These are phyloP conservation scores for Pseudogymnoascus sp. DNA, from an alignment of 2,329 filamentous ascomycete species.

Conservation along the genomic window DNA sequence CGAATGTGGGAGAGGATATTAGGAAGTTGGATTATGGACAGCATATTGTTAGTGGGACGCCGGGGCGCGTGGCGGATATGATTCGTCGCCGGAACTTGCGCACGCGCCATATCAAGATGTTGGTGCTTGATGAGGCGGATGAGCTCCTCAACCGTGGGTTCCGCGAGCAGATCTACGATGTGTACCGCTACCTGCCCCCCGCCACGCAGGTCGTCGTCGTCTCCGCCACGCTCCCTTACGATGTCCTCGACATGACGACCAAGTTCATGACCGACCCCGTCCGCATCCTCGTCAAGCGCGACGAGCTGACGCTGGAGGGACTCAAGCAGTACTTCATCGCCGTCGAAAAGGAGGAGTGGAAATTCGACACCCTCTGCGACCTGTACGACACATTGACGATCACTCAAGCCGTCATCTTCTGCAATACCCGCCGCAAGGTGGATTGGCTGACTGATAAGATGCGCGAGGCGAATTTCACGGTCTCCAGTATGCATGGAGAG, in stretches of 20 bases:
- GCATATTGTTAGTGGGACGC: slow-evolving; percentile 94
- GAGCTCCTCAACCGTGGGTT: slow-evolving; percentile 87
- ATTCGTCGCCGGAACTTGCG: slow-evolving; percentile 65
- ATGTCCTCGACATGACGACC: slow-evolving; percentile 97
- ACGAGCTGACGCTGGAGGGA: slow-evolving; percentile 93
- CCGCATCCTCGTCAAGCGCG: slow-evolving; percentile 94
- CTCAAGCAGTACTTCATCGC: slow-evolving; percentile 99
- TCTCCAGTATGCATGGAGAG: slow-evolving; percentile 97
- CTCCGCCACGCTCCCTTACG: slow-evolving; percentile 91
- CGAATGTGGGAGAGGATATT: slow-evolving; percentile 96
- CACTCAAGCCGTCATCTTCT: slow-evolving; percentile 98
- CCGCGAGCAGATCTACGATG: slow-evolving; percentile 97
- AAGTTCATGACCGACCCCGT: slow-evolving; percentile 99
- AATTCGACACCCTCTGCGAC: slow-evolving; percentile 97
- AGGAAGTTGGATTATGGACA: slow-evolving; percentile 95
- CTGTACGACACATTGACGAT: slow-evolving; percentile 98
- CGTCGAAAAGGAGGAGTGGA: slow-evolving; percentile 99
- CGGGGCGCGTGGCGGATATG: slow-evolving; percentile 89
- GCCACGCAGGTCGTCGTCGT: slow-evolving; percentile 98
- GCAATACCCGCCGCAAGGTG: slow-evolving; percentile 97
- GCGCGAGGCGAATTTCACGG: slow-evolving; percentile 97
- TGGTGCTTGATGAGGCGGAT: slow-evolving; percentile 68
- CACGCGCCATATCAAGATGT: slow-evolving; percentile 70
- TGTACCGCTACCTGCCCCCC: slow-evolving; percentile 92
- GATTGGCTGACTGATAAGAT: slow-evolving; percentile 99